Percentiles rank a stretch among this genome's conserved stretches.
phyloP scores from a whole-genome alignment of 2,329 filamentous ascomycete genomes.

The Hypoxylon sp. region DNA sequence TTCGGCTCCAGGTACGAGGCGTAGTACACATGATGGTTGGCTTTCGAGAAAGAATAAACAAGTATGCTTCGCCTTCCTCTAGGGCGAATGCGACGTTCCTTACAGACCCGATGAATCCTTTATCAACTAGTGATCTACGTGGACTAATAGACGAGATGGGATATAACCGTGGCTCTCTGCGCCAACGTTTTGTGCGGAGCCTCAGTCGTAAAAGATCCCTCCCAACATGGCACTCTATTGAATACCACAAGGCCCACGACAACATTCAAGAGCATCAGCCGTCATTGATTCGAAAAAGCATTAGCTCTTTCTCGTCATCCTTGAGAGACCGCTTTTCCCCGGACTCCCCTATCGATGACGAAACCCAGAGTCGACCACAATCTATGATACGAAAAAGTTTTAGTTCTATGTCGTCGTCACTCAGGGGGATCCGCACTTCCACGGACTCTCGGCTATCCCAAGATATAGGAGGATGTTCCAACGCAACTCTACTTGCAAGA shows the following conservation, averaged over 20 bases:
- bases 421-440: slow-evolving; percentile 39
- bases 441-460: slow-evolving; percentile 22
- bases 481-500: slow-evolving; percentile 18
- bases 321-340: slow-evolving; percentile 28
- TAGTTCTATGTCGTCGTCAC: slow-evolving; percentile 47
- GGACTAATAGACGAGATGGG: not conserved
- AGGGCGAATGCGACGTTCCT: not conserved
- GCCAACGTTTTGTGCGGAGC: slow-evolving; percentile 25
- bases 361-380: slow-evolving; percentile 3
- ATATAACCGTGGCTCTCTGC: slow-evolving; percentile 18
- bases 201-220: slow-evolving; percentile 25
- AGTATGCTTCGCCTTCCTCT: slow-evolving; percentile 2
- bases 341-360: slow-evolving; percentile 2
- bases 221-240: slow-evolving; percentile 7
- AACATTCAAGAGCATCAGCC: slow-evolving; percentile 4
- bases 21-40: slow-evolving; percentile 27
- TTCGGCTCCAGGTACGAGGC: slow-evolving; percentile 1
- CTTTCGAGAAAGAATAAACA: slow-evolving; percentile 24
- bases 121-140: not conserved
- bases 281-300: slow-evolving; percentile 34
- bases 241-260: not conserved
- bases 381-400: slow-evolving; percentile 45
- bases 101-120: not conserved
- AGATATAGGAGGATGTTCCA: slow-evolving; percentile 19
- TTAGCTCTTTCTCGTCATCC: slow-evolving; percentile 37